These are phyloP conservation scores for Epichloe scottii DNA, from an alignment of 2,329 filamentous ascomycete species.

Conservation along the genomic window DNA sequence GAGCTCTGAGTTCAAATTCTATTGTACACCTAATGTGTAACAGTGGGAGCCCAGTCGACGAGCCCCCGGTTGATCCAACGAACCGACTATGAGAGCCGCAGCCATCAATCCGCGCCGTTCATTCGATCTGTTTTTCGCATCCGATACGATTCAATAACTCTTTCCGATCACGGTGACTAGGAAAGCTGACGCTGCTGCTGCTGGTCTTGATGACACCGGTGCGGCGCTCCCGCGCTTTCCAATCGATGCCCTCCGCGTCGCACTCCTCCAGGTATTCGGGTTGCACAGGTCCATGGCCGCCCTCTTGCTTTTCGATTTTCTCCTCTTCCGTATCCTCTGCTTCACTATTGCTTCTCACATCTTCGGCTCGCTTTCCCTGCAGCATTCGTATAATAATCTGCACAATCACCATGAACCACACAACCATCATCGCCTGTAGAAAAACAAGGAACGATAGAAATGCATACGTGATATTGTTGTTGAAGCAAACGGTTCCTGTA, in stretches of 20 bases:
- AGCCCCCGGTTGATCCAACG: too few relatives aligned
- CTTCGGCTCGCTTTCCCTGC: neutral
- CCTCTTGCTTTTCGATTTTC: neutral
- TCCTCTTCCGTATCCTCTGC: neutral
- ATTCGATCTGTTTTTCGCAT: neutral
- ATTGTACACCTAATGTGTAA: too few relatives aligned
- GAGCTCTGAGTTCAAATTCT: too few relatives aligned
- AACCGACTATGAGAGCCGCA: too few relatives aligned
- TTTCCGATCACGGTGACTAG: constrained; percentile 53
- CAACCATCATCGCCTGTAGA: constrained; percentile 53
- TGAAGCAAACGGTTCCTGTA: constrained; percentile 69
- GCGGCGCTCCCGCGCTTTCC: neutral
- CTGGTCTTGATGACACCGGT: neutral
- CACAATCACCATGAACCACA: neutral
- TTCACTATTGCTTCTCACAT: neutral
- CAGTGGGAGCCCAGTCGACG: too few relatives aligned
- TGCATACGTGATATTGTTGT: constrained; percentile 56
- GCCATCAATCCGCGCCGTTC: too few relatives aligned
- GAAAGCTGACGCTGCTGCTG: constrained; percentile 42
- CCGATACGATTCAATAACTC: constrained; percentile 1
- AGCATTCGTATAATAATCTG: neutral
- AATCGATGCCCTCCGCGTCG: neutral
- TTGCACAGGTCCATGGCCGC: neutral
- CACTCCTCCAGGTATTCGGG: neutral
- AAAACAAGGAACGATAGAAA: constrained; percentile 69